Conservation (phyloP, 2,329 filamentous ascomycete species). For the Phialophora macrospora region DNA sequence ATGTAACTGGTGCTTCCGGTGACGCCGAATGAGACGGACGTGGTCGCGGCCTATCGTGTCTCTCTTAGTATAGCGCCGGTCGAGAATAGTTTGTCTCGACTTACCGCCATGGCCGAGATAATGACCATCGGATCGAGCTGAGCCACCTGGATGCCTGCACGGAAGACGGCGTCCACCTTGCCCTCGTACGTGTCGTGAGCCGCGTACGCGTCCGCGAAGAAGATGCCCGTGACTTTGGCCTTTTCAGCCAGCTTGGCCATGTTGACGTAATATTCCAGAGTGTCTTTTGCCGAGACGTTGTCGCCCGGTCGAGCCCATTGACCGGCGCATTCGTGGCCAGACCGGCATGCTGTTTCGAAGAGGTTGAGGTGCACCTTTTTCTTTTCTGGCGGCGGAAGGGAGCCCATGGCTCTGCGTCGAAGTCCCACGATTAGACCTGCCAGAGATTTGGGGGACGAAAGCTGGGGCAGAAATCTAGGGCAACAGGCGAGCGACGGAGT, state of each 20-base stretch:
- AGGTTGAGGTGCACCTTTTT: no score
- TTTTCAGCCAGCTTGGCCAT: conserved; percentile 60
- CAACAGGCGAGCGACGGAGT: no score
- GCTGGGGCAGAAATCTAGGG: no score
- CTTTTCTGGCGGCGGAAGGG: not conserved
- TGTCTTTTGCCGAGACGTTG: conserved; percentile 62
- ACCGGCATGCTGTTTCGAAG: no score
- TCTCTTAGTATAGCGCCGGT: no score
- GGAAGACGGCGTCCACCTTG: conserved; percentile 66
- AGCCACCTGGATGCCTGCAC: conserved; percentile 71
- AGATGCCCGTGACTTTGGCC: conserved; percentile 68
- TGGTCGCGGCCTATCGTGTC: conserved; percentile 56
- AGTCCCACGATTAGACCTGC: no score
- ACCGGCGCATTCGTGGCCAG: not conserved
- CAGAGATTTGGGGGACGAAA: no score
- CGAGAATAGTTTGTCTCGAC: no score
- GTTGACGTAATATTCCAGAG: conserved; percentile 59
- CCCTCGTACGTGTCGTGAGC: conserved; percentile 44
- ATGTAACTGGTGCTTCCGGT: conserved; percentile 67
- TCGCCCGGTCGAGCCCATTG: conserved; percentile 57
- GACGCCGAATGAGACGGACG: conserved; percentile 66
- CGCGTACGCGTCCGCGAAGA: conserved; percentile 67
- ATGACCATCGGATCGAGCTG: conserved; percentile 66
- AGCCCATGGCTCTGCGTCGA: no score
- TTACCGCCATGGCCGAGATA: conserved; percentile 64